Conservation (phyloP, 768 basidiomycete species). For the Pulveroboletus ravenelii region DNA sequence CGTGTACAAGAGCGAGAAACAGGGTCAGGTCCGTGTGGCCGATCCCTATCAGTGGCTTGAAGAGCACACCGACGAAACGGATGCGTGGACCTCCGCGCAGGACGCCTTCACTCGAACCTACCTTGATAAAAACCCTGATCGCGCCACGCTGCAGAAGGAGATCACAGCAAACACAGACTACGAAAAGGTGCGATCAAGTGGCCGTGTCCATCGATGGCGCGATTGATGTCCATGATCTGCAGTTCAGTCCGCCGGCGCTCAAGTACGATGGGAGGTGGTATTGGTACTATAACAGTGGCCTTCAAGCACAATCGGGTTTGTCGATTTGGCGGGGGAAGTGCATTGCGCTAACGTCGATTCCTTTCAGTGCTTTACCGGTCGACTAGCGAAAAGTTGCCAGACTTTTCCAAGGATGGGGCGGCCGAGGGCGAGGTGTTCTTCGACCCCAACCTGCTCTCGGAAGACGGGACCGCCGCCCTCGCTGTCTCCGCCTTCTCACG, state of each 20-base stretch:
- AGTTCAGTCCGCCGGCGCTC: slow-evolving; percentile 62
- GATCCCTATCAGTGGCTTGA: slow-evolving; percentile 81
- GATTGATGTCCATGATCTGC: slow-evolving; percentile 4
- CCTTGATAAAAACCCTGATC: slow-evolving; percentile 60
- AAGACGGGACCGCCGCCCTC: slow-evolving; percentile 70
- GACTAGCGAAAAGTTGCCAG: slow-evolving; percentile 48
- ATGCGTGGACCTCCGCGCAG: slow-evolving; percentile 60
- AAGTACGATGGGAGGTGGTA: slow-evolving; percentile 73
- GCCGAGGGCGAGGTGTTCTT: slow-evolving; percentile 70
- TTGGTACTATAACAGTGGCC: slow-evolving; percentile 75
- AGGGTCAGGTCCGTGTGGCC: slow-evolving; percentile 57
- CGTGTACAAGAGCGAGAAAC: slow-evolving; percentile 58
- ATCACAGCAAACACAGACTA: slow-evolving; percentile 54
- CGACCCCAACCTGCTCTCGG: slow-evolving; percentile 68
- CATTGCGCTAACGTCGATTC: neutral
- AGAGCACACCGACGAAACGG: slow-evolving; percentile 55
- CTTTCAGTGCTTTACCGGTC: slow-evolving; percentile 58
- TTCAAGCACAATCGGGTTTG: slow-evolving; percentile 58
- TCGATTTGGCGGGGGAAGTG: neutral
- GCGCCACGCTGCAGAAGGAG: slow-evolving; percentile 50
- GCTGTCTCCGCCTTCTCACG: slow-evolving; percentile 55
- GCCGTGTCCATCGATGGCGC: neutral
- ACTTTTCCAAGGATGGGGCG: slow-evolving; percentile 41
- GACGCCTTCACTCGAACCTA: slow-evolving; percentile 53
- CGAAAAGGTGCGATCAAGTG: slow-evolving; percentile 35